Base-by-base conservation (phyloP, 495 filamentous ascomycete genomes). In the Aspergillus egyptiacus region DNA sequence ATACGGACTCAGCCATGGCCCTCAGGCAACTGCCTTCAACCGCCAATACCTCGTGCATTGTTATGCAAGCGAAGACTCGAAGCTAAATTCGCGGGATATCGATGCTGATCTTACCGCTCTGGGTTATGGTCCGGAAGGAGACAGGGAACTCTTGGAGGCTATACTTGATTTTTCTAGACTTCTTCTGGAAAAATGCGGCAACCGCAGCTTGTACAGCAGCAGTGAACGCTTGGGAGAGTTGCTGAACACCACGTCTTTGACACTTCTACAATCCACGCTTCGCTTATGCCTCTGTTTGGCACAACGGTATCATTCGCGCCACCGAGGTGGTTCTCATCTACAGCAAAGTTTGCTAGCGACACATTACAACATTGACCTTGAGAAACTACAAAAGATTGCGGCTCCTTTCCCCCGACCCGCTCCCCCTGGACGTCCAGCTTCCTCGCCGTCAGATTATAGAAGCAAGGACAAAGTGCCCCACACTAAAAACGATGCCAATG, bases 321-420 rank as follows among this genome's bases (percentile, higher is more conserved):
- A 88, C 65, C 82, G 89, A 68, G 74, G 75, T 33, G 61, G 79
- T 19, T 74, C 75, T 22, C 74, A 82, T 48, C 69, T 87, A n/a
- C 87, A 84, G 65, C 77, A 79, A 34, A 77, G 80, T 41, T 68
- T 96, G 36, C 68, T 98, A 32, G 78, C 82, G 31, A 86, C 84
- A 37, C 91, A 97, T 63, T 98, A 96, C 73, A 91, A 90, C 57
- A 91, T 98, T 65, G 87, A 95, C 58, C 75, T 97, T 23, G 90
- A 96, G 31, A 84, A 86, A 50, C 76, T 99, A 42, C 82, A 87
- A 34, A 85, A 85, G 59, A 70, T 97, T 20, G 83, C 93, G 3
- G 73, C 82, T 28, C 89, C 93, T 9, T 95, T 97, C 60, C 72
- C 83, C 6, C 93, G 86, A 76, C 84, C 60, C 56, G 76, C 52